Base-by-base conservation (phyloP, 2,329 filamentous ascomycete species). In the Sclerotinia trifoliorum region DNA sequence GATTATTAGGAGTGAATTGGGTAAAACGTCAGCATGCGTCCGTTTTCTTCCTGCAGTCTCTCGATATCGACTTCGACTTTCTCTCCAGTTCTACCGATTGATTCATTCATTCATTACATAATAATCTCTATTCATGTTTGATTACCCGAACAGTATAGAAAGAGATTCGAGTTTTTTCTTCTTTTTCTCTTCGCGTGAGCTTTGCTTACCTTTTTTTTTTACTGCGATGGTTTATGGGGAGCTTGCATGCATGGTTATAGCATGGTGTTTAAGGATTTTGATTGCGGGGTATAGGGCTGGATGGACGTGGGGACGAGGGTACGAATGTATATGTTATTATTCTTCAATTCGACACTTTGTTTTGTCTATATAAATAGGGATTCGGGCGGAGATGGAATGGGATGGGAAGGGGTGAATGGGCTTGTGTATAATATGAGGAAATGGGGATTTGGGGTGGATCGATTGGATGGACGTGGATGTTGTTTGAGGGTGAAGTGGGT, bases 331-430 rank as follows among this genome's bases (percentile, higher is more conserved):
- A 49, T 49, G 44, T 49, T 49, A 17, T 13, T 5, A 49, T 49
- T 62, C 58, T 62, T 61, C 58, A 7, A 32, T 57, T 57, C 35
- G n/a, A 57, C 29, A 32, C 29, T 49, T 62, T 19, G 29, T 62
- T 57, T 62, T 57, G 55, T 57, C 39, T 42, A 62, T 62, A 62
- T 51, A 49, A 46, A 49, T 62, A 62, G 44, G 58, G 58, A 62
- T 62, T 49, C 49, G 29, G 58, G 44, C 10, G 29, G 44, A 17
- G 58, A 39, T 35, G 26, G 44, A 13, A 35, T 24, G 21, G 44
- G 19, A 35, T 35, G 29, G 44, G 21, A 49, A 5, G 44, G 58
- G 46, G 21, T 24, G 58, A 8, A 17, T 29, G 19, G 44, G 10
- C 29, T 48, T 61, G 58, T 61, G 58, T 61, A 61, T n/a, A 61